These are phyloP conservation scores for Termitomyces sp. DNA, from an alignment of 1,284 basidiomycete genomes.

Conservation along the genomic window DNA sequence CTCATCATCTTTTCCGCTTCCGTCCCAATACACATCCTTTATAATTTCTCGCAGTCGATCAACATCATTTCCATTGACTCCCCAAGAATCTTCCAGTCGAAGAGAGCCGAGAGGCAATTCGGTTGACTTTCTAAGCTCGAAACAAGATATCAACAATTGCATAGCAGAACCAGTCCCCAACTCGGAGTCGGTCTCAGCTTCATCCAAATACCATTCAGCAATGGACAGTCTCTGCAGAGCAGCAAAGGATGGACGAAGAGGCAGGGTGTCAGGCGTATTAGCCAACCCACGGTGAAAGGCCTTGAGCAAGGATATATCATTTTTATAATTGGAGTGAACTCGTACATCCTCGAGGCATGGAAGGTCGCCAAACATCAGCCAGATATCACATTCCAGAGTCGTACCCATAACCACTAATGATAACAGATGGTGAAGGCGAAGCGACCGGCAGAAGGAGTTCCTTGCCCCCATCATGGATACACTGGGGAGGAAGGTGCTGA, in stretches of 20 bases:
- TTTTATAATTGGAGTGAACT: background rate
- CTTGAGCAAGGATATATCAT: background rate
- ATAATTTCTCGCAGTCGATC: background rate
- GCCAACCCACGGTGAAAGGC: background rate
- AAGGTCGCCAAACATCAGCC: background rate
- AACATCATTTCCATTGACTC: background rate
- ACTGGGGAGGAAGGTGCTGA: background rate
- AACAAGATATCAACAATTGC: background rate
- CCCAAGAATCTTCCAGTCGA: background rate
- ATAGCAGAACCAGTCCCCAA: background rate
- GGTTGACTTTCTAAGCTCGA: background rate
- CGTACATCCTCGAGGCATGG: background rate
- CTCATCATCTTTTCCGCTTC: background rate
- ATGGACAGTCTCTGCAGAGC: background rate
- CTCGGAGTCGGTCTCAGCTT: background rate
- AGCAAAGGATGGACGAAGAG: background rate
- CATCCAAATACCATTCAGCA: background rate
- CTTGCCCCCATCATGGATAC: background rate
- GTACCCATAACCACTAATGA: background rate
- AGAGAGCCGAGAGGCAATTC: background rate
- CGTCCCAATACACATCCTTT: background rate
- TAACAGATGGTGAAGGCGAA: background rate
- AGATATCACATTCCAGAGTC: background rate
- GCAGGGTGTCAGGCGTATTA: background rate
- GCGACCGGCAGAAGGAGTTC: background rate